Percentiles rank a stretch among this genome's conserved stretches.
phyloP scores from a whole-genome alignment of 2,329 filamentous ascomycete species.

The Colletotrichum eremochloae region DNA sequence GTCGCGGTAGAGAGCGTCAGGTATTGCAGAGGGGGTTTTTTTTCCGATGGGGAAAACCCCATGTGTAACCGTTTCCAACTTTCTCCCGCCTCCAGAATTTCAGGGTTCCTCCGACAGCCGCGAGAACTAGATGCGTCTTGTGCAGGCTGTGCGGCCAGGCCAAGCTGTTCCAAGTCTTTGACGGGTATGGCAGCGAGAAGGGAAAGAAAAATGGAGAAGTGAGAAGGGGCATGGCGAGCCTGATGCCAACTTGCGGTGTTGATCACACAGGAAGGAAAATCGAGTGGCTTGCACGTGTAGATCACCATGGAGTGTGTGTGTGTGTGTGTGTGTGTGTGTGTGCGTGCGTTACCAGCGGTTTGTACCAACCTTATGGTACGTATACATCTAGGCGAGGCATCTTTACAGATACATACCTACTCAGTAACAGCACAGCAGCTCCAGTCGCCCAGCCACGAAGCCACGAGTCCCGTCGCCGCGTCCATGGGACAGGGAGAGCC shows the following conservation, averaged over 20 bases:
- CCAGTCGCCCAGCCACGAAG: slow-evolving; percentile 11
- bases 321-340: no score
- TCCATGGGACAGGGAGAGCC: neutral
- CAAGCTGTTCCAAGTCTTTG: neutral
- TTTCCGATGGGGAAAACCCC: neutral
- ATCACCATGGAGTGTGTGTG: neutral
- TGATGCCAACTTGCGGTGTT: slow-evolving; percentile 8
- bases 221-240: neutral
- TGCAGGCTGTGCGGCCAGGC: no score
- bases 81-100: no score
- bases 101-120: no score
- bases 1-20: no score
- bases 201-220: neutral
- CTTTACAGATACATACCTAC: no score
- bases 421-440: neutral
- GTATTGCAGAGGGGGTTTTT: no score
- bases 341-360: no score
- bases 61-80: no score
- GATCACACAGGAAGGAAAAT: neutral
- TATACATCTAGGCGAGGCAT: no score
- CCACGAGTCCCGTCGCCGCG: neutral
- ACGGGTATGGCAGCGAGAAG: neutral
- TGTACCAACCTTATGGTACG: no score
- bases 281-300: neutral
- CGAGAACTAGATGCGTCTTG: no score